Percentiles rank a stretch among this genome's conserved stretches.
phyloP scores from a whole-genome alignment of 2,329 filamentous ascomycete species.

The Trichoderma aggressivum region DNA sequence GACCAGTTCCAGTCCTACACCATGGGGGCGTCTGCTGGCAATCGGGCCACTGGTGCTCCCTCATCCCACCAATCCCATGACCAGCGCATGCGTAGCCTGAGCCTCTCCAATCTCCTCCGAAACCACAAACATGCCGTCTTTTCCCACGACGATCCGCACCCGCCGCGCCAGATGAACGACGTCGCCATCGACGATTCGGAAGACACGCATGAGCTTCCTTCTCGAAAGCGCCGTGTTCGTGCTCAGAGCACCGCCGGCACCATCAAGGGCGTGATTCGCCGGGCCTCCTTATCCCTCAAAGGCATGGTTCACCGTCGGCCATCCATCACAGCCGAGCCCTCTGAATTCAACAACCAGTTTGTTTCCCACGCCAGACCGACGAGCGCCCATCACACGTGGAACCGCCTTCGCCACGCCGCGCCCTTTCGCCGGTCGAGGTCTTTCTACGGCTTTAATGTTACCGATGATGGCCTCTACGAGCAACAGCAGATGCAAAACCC shows the following conservation, averaged over 20 bases:
- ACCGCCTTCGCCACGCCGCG: slow-evolving; percentile 49
- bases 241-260: slow-evolving; percentile 29
- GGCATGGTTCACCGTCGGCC: slow-evolving; percentile 50
- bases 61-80: slow-evolving; percentile 29
- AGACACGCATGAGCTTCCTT: slow-evolving; percentile 25
- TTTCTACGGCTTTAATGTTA: slow-evolving; percentile 41
- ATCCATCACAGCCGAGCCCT: slow-evolving; percentile 37
- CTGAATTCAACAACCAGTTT: slow-evolving; percentile 30
- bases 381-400: slow-evolving; percentile 51
- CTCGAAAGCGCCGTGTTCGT: slow-evolving; percentile 27
- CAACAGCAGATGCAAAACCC: slow-evolving; percentile 27
- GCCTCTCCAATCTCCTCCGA: slow-evolving; percentile 49
- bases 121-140: slow-evolving; percentile 45
- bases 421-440: slow-evolving; percentile 48
- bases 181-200: slow-evolving; percentile 33
- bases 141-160: slow-evolving; percentile 31
- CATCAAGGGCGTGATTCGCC: slow-evolving; percentile 51
- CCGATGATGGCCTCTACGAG: slow-evolving; percentile 29
- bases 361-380: slow-evolving; percentile 35
- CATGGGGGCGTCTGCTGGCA: not conserved
- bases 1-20: slow-evolving; percentile 23
- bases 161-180: slow-evolving; percentile 31
- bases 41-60: slow-evolving; percentile 7
- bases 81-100: slow-evolving; percentile 47
- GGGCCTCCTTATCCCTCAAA: slow-evolving; percentile 54